These are phyloP conservation scores for Dalechampia spathulata DNA, from an alignment of 441 rosid genomes.

Conservation along the genomic window DNA sequence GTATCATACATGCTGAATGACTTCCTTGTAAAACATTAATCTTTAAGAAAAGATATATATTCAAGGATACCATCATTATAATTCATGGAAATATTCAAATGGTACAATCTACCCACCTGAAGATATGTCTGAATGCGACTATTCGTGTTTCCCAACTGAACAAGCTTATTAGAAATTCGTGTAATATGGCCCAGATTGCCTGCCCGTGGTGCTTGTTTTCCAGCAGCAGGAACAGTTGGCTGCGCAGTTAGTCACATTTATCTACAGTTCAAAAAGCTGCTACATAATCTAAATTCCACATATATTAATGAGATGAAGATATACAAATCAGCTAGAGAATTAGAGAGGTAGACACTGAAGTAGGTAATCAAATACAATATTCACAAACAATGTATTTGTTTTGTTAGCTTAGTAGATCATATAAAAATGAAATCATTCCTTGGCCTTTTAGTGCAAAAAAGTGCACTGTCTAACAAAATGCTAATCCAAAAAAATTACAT, in stretches of 20 bases:
- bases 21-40: too few relatives aligned
- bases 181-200: slow-evolving; percentile 93
- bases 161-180: slow-evolving; percentile 67
- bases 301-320: background rate
- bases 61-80: background rate
- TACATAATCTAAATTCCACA: background rate
- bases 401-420: background rate
- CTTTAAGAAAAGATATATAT: background rate
- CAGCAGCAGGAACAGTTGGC: slow-evolving; percentile 77
- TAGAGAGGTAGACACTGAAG: background rate
- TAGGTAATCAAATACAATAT: background rate
- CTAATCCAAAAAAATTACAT: background rate
- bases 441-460: background rate
- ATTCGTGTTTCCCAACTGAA: slow-evolving; percentile 64
- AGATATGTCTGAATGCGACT: slow-evolving; percentile 50
- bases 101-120: slow-evolving; percentile 46
- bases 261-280: background rate
- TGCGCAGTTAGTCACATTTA: slow-evolving; percentile 23
- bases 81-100: background rate
- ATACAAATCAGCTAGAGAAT: background rate
- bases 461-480: background rate
- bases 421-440: too few relatives aligned
- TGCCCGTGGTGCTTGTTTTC: slow-evolving; percentile 62
- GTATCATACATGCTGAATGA: too few relatives aligned
- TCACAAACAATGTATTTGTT: background rate